phyloP scores from a whole-genome alignment of 2,329 filamentous ascomycete species.

The Colletotrichum endophyticum region DNA sequence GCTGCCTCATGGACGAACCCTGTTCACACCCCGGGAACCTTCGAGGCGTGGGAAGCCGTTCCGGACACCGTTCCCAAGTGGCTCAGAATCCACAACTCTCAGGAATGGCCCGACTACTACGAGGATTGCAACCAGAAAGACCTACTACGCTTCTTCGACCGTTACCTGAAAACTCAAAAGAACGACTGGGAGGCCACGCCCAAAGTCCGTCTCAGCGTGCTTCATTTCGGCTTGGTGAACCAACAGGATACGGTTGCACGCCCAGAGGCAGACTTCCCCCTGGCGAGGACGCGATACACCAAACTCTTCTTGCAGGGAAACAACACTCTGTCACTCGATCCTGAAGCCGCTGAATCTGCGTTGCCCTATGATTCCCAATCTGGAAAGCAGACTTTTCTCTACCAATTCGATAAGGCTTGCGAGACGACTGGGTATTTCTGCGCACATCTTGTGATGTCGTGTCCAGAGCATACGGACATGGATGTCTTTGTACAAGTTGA shows the following conservation, averaged over 20 bases:
- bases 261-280: neutral
- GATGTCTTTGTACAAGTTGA: neutral
- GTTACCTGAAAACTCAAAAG: fast-evolving
- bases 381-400: neutral
- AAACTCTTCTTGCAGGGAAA: neutral
- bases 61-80: neutral
- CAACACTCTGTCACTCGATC: neutral
- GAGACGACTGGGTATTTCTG: neutral
- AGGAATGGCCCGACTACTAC: neutral
- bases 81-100: neutral
- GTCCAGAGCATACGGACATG: neutral
- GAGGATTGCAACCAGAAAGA: neutral
- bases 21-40: neutral
- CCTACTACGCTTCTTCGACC: neutral
- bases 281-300: neutral
- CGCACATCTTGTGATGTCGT: neutral
- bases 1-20: neutral
- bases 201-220: neutral
- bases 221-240: neutral
- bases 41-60: neutral
- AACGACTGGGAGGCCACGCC: neutral
- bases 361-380: neutral
- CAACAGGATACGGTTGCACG: neutral
- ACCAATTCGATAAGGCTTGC: neutral
- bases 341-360: fast-evolving